phyloP scores from a whole-genome alignment of 352 stramenopile genomes.

The Pythium sp. region DNA sequence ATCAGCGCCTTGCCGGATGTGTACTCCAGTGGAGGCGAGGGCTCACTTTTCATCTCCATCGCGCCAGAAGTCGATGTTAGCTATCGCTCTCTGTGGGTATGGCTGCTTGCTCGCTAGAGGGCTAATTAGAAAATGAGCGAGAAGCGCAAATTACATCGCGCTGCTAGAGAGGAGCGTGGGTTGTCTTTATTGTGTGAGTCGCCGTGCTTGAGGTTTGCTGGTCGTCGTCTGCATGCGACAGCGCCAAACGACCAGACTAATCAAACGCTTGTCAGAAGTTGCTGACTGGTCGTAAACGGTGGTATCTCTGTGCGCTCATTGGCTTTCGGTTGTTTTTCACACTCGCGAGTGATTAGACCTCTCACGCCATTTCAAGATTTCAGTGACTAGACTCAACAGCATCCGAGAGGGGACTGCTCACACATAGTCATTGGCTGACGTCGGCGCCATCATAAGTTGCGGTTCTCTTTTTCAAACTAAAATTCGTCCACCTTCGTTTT shows the following conservation, averaged over 20 bases:
- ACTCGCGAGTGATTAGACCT: not conserved
- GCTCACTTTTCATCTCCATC: not conserved
- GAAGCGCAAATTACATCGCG: no score
- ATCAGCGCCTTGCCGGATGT: not conserved
- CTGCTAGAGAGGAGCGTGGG: no score
- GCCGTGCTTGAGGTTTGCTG: not conserved
- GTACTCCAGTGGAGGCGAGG: not conserved
- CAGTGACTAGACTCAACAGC: not conserved
- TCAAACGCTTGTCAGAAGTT: not conserved
- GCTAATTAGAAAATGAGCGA: not conserved
- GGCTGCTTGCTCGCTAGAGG: not conserved
- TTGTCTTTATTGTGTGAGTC: no score
- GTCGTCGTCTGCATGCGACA: not conserved
- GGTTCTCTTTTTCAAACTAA: no score
- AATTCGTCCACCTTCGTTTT: no score
- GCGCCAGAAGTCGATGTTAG: not conserved
- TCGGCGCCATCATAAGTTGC: not conserved
- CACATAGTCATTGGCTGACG: not conserved
- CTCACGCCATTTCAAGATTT: not conserved
- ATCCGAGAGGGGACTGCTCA: not conserved
- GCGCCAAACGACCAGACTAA: not conserved
- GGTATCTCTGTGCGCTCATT: not conserved
- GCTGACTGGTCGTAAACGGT: not conserved
- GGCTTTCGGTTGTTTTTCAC: not conserved
- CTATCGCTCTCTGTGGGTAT: not conserved